phyloP scores from a whole-genome alignment of 257 asterid genomes.

The Jacaranda mimosifolia region DNA sequence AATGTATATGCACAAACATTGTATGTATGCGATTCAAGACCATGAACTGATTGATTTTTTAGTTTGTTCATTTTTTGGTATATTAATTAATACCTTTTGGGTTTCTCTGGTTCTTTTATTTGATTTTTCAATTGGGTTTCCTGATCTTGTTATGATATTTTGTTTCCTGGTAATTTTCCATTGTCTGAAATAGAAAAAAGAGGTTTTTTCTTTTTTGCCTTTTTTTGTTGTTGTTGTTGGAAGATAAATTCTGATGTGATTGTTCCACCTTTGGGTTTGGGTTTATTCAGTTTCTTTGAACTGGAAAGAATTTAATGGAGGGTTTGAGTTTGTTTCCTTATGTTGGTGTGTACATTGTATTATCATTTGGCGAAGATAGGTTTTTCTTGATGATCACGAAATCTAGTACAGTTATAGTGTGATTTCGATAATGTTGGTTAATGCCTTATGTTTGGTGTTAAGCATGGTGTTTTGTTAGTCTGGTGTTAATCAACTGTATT shows the following conservation, averaged over 20 bases:
- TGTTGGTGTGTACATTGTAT: background rate
- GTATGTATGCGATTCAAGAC: constrained; percentile 14
- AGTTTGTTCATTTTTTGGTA: constrained; percentile 17
- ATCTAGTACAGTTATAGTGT: background rate
- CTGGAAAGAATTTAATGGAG: background rate
- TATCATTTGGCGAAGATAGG: background rate
- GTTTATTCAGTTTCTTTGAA: constrained; percentile 16
- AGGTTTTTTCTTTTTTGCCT: background rate
- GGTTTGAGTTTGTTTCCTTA: constrained; percentile 19
- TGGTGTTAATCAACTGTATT: constrained; percentile 11
- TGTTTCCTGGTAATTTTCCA: background rate
- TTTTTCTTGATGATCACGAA: constrained; percentile 10
- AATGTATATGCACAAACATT: background rate
- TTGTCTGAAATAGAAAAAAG: background rate
- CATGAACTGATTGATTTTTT: constrained; percentile 17
- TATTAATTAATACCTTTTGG: background rate
- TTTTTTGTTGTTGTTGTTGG: too few species aligned
- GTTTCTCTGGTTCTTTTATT: constrained; percentile 8
- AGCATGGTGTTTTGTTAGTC: background rate
- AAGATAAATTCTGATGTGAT: background rate
- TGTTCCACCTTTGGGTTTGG: background rate
- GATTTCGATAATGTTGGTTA: constrained; percentile 15
- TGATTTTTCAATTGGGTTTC: constrained; percentile 22
- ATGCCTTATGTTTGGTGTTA: background rate
- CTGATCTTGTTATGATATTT: constrained; percentile 7